phyloP scores from a whole-genome alignment of 805 yeast genomes.

The Saccharomycopsis vini region DNA sequence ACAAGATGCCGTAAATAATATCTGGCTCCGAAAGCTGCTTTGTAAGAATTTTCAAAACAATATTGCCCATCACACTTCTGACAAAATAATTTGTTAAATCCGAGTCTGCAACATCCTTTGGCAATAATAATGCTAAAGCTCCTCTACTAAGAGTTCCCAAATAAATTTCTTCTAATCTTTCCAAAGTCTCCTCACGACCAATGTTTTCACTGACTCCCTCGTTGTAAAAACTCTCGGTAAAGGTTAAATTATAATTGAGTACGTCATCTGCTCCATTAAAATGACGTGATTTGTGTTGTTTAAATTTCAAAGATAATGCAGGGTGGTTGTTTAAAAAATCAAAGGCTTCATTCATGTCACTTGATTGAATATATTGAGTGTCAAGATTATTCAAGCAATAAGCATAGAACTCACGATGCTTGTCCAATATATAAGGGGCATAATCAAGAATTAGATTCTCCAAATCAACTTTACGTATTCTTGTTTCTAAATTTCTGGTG shows the following conservation, averaged over 20 bases:
- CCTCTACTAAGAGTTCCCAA: slow-evolving; percentile 29
- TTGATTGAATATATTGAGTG: slow-evolving; percentile 27
- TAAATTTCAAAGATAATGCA: slow-evolving; percentile 23
- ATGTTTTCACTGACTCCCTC: neutral
- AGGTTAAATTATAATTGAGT: slow-evolving; percentile 1
- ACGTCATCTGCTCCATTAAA: neutral
- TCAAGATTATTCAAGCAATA: slow-evolving; percentile 24
- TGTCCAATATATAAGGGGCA: slow-evolving; percentile 32
- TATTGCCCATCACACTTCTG: slow-evolving; percentile 33
- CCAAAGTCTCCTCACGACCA: neutral
- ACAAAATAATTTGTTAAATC: slow-evolving; percentile 31
- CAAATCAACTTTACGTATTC: slow-evolving; percentile 28
- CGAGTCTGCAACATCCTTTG: slow-evolving; percentile 34
- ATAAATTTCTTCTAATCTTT: slow-evolving; percentile 27
- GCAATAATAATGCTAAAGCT: slow-evolving; percentile 30
- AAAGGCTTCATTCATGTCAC: slow-evolving; percentile 28
- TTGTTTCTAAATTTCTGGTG: slow-evolving; percentile 30
- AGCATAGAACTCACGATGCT: slow-evolving; percentile 29
- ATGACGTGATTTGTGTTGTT: neutral
- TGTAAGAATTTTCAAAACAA: slow-evolving; percentile 33
- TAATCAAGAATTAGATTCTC: slow-evolving; percentile 35
- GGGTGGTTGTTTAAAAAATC: slow-evolving; percentile 28
- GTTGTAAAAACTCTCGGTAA: slow-evolving; percentile 5
- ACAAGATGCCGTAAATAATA: slow-evolving; percentile 38
- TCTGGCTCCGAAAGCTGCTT: slow-evolving; percentile 44